Evolutionary conservation across 805 yeast genomes (phyloP).

Genomic region (Middelhovenomyces tepae): DNA sequence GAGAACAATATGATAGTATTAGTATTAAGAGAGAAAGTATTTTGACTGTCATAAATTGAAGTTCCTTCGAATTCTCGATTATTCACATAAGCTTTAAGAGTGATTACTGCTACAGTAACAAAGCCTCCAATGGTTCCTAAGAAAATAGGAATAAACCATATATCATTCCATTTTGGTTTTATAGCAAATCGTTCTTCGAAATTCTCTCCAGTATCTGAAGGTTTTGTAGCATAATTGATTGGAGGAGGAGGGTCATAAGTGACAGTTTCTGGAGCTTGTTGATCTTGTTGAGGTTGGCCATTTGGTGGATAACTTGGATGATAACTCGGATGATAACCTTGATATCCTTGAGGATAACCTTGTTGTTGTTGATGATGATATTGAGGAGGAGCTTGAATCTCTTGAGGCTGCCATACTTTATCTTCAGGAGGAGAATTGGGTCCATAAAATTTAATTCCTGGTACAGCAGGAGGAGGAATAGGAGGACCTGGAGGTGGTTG

Average conservation of each 20-base stretch:
- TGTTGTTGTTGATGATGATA: too few species aligned
- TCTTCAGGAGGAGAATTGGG: too few species aligned
- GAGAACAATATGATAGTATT: conserved; percentile 65
- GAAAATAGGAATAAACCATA: conserved; percentile 39
- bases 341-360: too few species aligned
- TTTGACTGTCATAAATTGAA: conserved; percentile 45
- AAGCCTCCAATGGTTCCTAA: conserved; percentile 50
- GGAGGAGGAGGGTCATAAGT: conserved; percentile 11
- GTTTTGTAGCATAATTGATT: conserved; percentile 17
- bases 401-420: too few species aligned
- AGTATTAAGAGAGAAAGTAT: conserved; percentile 60
- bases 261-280: too few species aligned
- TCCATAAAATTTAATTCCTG: too few species aligned
- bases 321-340: too few species aligned
- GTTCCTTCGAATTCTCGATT: conserved; percentile 51
- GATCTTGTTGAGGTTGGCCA: too few species aligned
- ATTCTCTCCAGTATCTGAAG: conserved; percentile 29
- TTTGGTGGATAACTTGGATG: too few species aligned
- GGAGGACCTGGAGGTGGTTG: too few species aligned
- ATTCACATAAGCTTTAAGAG: conserved; percentile 53
- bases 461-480: too few species aligned
- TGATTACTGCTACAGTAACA: conserved; percentile 57
- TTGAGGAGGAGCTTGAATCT: too few species aligned
- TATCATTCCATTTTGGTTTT: conserved; percentile 58
- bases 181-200: conserved; percentile 66